Conservation (phyloP, 2,329 filamentous ascomycete species). For the Fusarium chuoi region DNA sequence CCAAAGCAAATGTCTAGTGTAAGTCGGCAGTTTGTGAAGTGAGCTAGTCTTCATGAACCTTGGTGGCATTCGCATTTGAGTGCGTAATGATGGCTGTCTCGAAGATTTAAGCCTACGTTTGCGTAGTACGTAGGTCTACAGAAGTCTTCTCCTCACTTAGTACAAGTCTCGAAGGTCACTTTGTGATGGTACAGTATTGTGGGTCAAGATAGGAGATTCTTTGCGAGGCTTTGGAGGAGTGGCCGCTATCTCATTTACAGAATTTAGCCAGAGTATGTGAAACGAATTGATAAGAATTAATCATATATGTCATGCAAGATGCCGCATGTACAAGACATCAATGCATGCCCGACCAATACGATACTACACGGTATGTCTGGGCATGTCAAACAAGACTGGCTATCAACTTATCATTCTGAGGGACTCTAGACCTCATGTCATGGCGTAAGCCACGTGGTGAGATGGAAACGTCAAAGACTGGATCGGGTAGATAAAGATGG, state of each 20-base stretch:
- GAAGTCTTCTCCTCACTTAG: background rate
- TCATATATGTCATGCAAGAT: background rate
- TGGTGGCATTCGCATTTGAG: background rate
- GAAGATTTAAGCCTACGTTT: background rate
- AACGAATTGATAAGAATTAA: background rate
- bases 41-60: background rate
- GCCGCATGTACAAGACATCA: background rate
- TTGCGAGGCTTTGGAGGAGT: background rate
- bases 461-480: background rate
- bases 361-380: background rate
- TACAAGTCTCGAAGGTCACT: background rate
- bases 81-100: background rate
- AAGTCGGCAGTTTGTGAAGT: background rate
- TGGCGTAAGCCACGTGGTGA: background rate
- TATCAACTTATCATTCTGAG: background rate
- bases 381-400: background rate
- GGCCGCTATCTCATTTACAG: background rate
- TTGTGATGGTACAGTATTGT: background rate
- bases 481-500: slow-evolving; percentile 6
- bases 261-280: background rate
- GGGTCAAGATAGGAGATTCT: background rate
- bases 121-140: background rate
- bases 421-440: background rate
- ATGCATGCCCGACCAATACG: background rate
- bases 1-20: background rate